These are phyloP conservation scores for Royoungia palumana DNA, from an alignment of 768 basidiomycete genomes.

Conservation along the genomic window DNA sequence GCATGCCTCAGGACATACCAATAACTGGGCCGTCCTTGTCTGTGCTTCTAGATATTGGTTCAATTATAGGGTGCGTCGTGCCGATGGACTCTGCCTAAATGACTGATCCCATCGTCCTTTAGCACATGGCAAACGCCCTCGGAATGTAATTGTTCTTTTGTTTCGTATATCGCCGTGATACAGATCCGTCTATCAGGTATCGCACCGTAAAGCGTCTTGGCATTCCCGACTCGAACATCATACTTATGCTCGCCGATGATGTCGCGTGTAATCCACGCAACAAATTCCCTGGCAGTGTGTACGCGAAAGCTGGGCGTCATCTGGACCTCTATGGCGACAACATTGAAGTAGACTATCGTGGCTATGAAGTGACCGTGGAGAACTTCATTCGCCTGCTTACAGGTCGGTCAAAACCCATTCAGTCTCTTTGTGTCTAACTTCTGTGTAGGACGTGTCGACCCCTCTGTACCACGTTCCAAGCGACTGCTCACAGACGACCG, in stretches of 20 bases:
- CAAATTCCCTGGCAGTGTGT: conserved; percentile 88
- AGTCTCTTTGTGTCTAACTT: background rate
- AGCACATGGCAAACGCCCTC: conserved; percentile 99
- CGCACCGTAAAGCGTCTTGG: conserved; percentile 97
- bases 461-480: conserved; percentile 86
- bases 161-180: background rate
- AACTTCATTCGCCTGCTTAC: conserved; percentile 91
- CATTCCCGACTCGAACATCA: conserved; percentile 98
- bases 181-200: conserved; percentile 57
- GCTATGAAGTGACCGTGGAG: conserved; percentile 97
- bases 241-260: conserved; percentile 98
- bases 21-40: conserved; percentile 98
- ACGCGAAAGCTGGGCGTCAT: conserved; percentile 76
- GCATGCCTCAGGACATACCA: conserved; percentile 65
- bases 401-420: conserved; percentile 47
- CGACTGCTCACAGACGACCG: conserved; percentile 86
- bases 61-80: conserved; percentile 82
- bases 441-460: conserved; percentile 72
- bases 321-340: conserved; percentile 94
- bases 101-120: conserved; percentile 3
- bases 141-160: conserved; percentile 69
- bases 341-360: conserved; percentile 97
- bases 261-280: conserved; percentile 92
- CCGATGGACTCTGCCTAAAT: background rate
- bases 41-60: conserved; percentile 97